phyloP scores from a whole-genome alignment of 495 filamentous ascomycete genomes.

The Penicillium atrosanguineum region DNA sequence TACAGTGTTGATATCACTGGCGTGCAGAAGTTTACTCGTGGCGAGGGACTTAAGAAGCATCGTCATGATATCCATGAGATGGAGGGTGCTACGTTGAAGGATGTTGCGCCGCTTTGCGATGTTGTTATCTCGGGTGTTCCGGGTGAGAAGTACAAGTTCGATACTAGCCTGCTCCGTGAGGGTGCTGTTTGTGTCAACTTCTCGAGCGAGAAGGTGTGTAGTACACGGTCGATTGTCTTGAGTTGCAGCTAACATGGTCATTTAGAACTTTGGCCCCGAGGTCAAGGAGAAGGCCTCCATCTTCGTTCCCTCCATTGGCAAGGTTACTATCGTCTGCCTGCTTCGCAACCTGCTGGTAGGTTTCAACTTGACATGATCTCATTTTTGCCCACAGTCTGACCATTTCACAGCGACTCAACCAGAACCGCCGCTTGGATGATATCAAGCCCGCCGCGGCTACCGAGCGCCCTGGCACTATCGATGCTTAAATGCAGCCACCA shows the following conservation, averaged over 20 bases:
- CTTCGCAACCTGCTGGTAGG: conserved; percentile 83
- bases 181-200: conserved; percentile 98
- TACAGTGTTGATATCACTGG: conserved; percentile 92
- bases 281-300: conserved; percentile 95
- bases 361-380: conserved; percentile 8
- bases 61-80: conserved; percentile 82
- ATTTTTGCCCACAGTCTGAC: neutral
- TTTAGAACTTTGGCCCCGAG: conserved; percentile 77
- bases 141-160: conserved; percentile 79
- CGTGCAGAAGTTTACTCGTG: conserved; percentile 88
- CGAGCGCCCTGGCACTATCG: conserved; percentile 44
- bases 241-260: conserved; percentile 4
- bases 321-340: conserved; percentile 92
- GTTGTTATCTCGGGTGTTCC: conserved; percentile 96
- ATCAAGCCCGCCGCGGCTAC: conserved; percentile 45
- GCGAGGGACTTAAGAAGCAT: conserved; percentile 74
- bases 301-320: conserved; percentile 94
- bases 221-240: neutral
- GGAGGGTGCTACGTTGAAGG: conserved; percentile 68
- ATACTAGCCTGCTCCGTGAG: conserved; percentile 73
- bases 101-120: conserved; percentile 82
- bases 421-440: conserved; percentile 46
- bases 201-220: conserved; percentile 75
- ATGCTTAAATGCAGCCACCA: conserved; percentile 19
- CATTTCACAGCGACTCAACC: conserved; percentile 44